Evolutionary conservation across 148 eudicot species (phyloP).

Genomic region (Fagopyrum tataricum): DNA sequence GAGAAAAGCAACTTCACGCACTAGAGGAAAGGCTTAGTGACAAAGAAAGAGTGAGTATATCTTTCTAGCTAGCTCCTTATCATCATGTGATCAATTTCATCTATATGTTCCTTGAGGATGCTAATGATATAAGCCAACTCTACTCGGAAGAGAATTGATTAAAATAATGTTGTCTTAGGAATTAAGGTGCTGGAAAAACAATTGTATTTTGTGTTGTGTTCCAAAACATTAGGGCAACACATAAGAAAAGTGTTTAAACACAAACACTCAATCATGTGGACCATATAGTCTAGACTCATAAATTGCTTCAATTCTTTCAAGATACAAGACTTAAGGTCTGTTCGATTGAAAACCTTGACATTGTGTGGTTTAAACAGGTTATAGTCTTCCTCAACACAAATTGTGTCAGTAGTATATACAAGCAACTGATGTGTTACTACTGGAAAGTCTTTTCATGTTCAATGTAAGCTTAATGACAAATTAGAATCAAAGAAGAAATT

Average conservation of each 20-base stretch:
- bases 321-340: neutral
- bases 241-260: neutral
- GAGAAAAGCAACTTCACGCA: conserved; percentile 47
- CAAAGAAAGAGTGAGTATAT: conserved; percentile 66
- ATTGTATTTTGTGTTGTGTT: no score
- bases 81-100: neutral
- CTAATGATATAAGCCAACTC: no score
- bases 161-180: no score
- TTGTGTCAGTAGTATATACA: neutral
- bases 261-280: neutral
- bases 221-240: neutral
- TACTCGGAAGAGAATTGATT: no score
- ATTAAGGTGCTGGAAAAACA: no score
- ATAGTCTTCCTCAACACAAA: neutral
- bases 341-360: neutral
- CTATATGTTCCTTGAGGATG: neutral
- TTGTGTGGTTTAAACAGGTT: neutral
- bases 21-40: conserved; percentile 55
- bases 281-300: neutral
- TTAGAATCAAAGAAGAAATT: neutral
- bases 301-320: neutral
- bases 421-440: neutral
- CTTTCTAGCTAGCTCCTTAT: neutral
- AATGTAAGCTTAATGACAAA: neutral
- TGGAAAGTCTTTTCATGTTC: neutral